These are phyloP conservation scores for Azolla pinnata DNA, from an alignment of 75 land plant species.

Conservation along the genomic window DNA sequence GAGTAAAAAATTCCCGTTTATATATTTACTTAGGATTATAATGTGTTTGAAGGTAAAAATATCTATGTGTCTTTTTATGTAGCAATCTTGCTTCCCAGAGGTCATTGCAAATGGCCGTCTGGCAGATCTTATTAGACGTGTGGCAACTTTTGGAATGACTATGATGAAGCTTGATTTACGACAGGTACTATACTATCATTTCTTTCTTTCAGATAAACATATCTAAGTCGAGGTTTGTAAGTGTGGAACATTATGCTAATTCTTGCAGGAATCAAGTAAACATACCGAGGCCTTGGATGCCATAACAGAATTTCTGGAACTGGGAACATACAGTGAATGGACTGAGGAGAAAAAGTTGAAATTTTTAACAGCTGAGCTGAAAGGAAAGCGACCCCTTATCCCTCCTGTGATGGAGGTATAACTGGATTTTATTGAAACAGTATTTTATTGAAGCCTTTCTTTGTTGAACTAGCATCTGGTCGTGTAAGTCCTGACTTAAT, in stretches of 20 bases:
- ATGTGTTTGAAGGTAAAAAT: not conserved
- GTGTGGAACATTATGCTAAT: not conserved
- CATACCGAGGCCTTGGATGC: conserved; percentile 87
- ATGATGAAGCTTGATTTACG: conserved; percentile 94
- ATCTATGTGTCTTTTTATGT: conserved; percentile 1
- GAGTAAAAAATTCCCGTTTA: not conserved
- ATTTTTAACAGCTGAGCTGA: conserved; percentile 68
- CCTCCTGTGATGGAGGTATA: conserved; percentile 68
- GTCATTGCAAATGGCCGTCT: conserved; percentile 81
- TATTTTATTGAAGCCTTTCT: not conserved
- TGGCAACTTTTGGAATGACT: conserved; percentile 89
- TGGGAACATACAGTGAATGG: conserved; percentile 90
- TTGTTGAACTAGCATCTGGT: no score
- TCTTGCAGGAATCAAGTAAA: conserved; percentile 67
- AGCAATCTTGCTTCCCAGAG: conserved; percentile 73
- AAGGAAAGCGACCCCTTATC: conserved; percentile 83
- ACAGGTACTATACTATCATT: no score
- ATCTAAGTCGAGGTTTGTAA: no score
- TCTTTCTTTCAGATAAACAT: no score
- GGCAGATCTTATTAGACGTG: conserved; percentile 74
- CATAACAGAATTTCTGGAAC: conserved; percentile 70
- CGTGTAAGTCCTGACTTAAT: no score
- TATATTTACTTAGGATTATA: not conserved
- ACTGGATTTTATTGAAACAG: no score
- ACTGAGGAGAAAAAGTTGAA: conserved; percentile 75